Evolutionary conservation across 75 land plant genomes (phyloP), one percentile per base, ranked within the genome.

Genomic region (Azolla pinnata): DNA sequence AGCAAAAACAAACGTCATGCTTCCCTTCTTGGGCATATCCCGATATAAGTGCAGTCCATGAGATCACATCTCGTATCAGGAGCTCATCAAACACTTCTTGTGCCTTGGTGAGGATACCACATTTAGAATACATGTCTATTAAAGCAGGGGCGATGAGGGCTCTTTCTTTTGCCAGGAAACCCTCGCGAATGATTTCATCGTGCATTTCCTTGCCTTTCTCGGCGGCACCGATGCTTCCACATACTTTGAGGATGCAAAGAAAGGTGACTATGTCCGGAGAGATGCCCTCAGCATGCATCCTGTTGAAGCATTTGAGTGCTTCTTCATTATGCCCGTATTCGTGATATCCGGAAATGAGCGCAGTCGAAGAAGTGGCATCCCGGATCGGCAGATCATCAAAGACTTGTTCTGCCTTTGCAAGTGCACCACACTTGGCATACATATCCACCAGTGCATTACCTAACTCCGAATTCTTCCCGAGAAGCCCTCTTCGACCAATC

Each of bases 301-400:
- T 1, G 1, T 46, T 24, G 32, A 67, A 74, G 12, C 46, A 48
- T 29, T 29, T 18, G 10, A 74, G 10, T 10, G 71, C 66, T 42
- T 63, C 62, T n/a, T 16, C 7, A n/a, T 59, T 45, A 32, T 47
- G 5, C 1, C 48, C 66, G 27, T 57, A 56, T 31, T 63, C 51
- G 9, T 61, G 42, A 5, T 50, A 31, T 1, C 67, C 76, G 31
- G 62, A 26, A 19, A 74, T 67, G 48, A 74, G 33, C 1, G 71
- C 55, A 9, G 67, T 74, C 82, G 78, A 79, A 1, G 82, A 66
- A 49, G 70, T 47, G 0, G 65, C 62, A 60, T 74, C 70, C 44
- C 35, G 69, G 9, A 33, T 25, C 0, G 68, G 61, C 55, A 66
- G 65, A n/a, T 28, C 27, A 17, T 68, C 32, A 20, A 64, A 75